These are phyloP conservation scores for Xylariaceae sp. DNA, from an alignment of 2,329 filamentous ascomycete genomes.

Conservation along the genomic window DNA sequence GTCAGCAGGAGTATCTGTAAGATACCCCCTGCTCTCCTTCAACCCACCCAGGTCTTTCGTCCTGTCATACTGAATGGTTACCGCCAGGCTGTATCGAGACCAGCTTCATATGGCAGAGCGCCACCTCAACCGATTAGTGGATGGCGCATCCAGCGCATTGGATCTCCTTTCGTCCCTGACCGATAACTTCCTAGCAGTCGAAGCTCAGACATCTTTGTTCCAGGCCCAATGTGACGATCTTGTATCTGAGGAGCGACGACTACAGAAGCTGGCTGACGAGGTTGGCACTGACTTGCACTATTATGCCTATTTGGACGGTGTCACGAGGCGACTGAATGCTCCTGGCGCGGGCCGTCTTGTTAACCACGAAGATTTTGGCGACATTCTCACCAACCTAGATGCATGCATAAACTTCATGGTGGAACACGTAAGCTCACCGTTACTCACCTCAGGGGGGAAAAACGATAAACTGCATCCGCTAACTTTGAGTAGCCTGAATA, in stretches of 20 bases:
- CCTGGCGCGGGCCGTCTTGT: conserved; percentile 84
- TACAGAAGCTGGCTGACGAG: conserved; percentile 74
- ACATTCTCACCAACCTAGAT: conserved; percentile 83
- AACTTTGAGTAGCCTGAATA: conserved; percentile 59
- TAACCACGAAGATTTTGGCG: conserved; percentile 75
- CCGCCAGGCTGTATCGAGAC: conserved; percentile 64
- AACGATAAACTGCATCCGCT: conserved; percentile 10
- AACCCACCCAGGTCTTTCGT: no score
- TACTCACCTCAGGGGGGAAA: no score
- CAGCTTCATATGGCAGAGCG: conserved; percentile 75
- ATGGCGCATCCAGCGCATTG: conserved; percentile 71
- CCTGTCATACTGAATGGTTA: conserved; percentile 26
- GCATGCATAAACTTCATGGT: conserved; percentile 92
- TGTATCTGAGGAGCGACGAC: conserved; percentile 71
- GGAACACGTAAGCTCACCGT: conserved; percentile 57
- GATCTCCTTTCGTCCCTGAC: conserved; percentile 72
- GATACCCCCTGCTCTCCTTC: conserved; percentile 25
- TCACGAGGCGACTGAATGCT: conserved; percentile 84
- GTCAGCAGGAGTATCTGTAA: conserved; percentile 79
- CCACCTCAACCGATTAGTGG: conserved; percentile 73
- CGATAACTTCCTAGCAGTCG: conserved; percentile 80
- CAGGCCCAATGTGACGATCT: conserved; percentile 87
- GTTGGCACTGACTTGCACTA: conserved; percentile 89
- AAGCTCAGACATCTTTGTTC: conserved; percentile 87
- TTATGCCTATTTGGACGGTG: conserved; percentile 88